phyloP scores from a whole-genome alignment of 768 basidiomycete genomes.

The Amanita phalloides region DNA sequence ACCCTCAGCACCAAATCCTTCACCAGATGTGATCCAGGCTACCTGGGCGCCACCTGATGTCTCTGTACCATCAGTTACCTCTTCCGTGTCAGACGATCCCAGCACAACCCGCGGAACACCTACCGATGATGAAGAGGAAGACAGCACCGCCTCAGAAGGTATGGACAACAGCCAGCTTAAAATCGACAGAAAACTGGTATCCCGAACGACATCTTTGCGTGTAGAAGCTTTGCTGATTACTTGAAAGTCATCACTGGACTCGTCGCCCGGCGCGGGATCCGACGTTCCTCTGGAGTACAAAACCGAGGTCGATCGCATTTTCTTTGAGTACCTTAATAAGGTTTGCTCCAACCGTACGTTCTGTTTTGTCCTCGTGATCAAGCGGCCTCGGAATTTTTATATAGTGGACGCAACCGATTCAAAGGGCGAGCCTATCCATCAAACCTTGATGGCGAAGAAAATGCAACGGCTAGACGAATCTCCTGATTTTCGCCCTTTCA shows the following conservation, averaged over 20 bases:
- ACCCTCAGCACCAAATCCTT: background rate
- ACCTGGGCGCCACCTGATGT: constrained; percentile 9
- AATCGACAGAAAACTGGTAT: constrained; percentile 6
- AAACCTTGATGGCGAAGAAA: constrained; percentile 97
- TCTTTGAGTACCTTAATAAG: constrained; percentile 79
- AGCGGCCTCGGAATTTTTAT: constrained; percentile 11
- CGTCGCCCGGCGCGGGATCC: constrained; percentile 17
- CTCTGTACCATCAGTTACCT: constrained; percentile 13
- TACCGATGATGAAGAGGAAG: constrained; percentile 39
- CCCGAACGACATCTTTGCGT: background rate
- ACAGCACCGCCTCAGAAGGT: constrained; percentile 31
- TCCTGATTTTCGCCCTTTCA: constrained; percentile 95
- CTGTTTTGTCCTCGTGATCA: constrained; percentile 9
- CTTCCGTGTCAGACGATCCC: constrained; percentile 19
- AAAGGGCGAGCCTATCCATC: constrained; percentile 96
- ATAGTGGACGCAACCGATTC: constrained; percentile 86
- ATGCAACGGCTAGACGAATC: constrained; percentile 97
- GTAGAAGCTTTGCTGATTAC: background rate
- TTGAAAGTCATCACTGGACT: constrained; percentile 15
- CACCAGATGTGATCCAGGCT: background rate
- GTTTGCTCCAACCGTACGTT: constrained; percentile 83
- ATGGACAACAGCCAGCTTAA: constrained; percentile 20
- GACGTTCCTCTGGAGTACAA: constrained; percentile 78
- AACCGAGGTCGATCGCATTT: constrained; percentile 78
- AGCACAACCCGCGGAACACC: constrained; percentile 29